Conservation (phyloP, 306 rosid genomes). For the Cucurbita argyrosperma region DNA sequence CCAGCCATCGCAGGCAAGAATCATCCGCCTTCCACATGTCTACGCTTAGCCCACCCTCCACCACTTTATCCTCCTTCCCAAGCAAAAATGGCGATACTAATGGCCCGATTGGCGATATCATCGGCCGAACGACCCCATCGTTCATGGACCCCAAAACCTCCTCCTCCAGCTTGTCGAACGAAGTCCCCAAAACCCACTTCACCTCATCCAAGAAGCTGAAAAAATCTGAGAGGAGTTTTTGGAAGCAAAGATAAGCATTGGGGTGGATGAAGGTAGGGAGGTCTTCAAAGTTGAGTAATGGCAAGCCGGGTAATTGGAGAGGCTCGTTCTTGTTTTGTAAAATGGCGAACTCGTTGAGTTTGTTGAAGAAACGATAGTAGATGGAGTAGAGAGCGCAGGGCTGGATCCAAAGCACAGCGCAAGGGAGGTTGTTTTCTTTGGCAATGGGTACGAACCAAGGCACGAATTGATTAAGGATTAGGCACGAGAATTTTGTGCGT, state of each 20-base stretch:
- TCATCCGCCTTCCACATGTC: constrained; percentile 44
- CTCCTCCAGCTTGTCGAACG: constrained; percentile 33
- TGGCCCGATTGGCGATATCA: constrained; percentile 29
- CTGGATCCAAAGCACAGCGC: constrained; percentile 55
- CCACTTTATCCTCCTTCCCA: constrained; percentile 27
- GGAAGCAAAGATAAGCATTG: constrained; percentile 6
- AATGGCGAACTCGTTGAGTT: background rate
- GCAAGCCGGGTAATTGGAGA: constrained; percentile 30
- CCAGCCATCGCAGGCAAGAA: constrained; percentile 33
- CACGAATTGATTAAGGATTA: constrained; percentile 28
- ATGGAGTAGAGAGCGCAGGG: constrained; percentile 32
- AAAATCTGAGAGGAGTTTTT: background rate
- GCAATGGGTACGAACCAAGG: constrained; percentile 33
- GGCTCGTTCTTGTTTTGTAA: constrained; percentile 14
- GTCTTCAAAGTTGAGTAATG: constrained; percentile 22
- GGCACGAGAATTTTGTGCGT: constrained; percentile 12
- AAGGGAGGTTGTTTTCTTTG: constrained; percentile 18
- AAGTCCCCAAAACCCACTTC: constrained; percentile 38
- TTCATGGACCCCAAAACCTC: constrained; percentile 29
- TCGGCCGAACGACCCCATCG: background rate
- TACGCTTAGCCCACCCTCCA: background rate
- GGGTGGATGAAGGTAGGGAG: constrained; percentile 40
- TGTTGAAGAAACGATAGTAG: constrained; percentile 20
- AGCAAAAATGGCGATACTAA: constrained; percentile 31
- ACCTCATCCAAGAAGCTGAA: constrained; percentile 14